Percentiles rank a stretch among this genome's conserved stretches.
Conservation (phyloP, 805 yeast genomes). For the Barnettozyma sucrosica region DNA sequence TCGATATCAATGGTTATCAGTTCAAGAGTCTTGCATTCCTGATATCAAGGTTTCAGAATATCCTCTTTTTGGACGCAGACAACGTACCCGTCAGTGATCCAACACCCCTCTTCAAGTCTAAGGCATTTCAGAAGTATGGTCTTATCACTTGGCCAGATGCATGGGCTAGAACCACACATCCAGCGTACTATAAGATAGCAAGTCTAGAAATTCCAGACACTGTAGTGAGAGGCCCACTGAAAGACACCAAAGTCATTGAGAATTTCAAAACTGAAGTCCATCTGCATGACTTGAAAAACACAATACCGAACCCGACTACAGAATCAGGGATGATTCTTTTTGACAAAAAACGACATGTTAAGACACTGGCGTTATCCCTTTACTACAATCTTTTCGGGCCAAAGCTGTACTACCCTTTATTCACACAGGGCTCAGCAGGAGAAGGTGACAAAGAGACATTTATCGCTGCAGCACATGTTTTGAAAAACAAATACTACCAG, state of each 20-base stretch:
- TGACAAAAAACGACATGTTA: conserved; percentile 51
- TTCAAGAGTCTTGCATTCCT: conserved; percentile 64
- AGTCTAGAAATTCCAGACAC: conserved; percentile 39
- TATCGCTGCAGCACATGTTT: conserved; percentile 40
- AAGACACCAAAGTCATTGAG: conserved; percentile 25
- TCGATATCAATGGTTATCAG: conserved; percentile 58
- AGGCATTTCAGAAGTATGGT: conserved; percentile 45
- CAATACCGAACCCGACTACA: conserved; percentile 59
- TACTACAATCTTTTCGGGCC: conserved; percentile 68
- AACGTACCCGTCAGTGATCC: conserved; percentile 61
- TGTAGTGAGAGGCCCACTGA: conserved; percentile 28
- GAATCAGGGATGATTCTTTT: conserved; percentile 66
- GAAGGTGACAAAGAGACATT: conserved; percentile 77
- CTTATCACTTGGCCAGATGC: conserved; percentile 74
- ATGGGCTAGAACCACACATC: conserved; percentile 77
- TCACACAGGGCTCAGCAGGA: conserved; percentile 68
- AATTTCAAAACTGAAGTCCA: conserved; percentile 27
- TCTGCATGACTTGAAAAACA: conserved; percentile 52
- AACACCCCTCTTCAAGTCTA: conserved; percentile 45
- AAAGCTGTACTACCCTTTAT: conserved; percentile 54
- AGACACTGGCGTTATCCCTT: conserved; percentile 50
- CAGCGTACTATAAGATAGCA: conserved; percentile 60
- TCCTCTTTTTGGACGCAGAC: conserved; percentile 70
- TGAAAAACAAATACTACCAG: conserved; percentile 1
- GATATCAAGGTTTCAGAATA: conserved; percentile 67